phyloP scores from a whole-genome alignment of 169 alveolate species.

The Sarcocystis neurona region DNA sequence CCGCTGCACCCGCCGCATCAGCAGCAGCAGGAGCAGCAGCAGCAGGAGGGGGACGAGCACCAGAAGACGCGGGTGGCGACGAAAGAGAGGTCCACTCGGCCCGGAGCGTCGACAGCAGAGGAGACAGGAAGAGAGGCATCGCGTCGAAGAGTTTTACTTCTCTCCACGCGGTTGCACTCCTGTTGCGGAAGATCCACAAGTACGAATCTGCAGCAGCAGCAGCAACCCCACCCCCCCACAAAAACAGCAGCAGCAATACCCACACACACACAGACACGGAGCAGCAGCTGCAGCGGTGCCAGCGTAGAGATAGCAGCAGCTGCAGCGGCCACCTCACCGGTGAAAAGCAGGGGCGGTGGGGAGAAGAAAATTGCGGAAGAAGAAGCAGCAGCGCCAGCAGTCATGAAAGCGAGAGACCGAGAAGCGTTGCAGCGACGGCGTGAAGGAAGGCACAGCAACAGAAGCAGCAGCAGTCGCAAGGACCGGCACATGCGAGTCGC shows the following conservation, averaged over 20 bases:
- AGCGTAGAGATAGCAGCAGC: too few species aligned
- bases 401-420: not conserved
- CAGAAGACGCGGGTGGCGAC: not conserved
- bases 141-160: not conserved
- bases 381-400: not conserved
- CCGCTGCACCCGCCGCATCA: too few species aligned
- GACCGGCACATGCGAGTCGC: too few species aligned
- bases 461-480: too few species aligned
- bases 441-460: too few species aligned
- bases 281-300: not conserved
- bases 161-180: not conserved
- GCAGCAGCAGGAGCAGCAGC: too few species aligned
- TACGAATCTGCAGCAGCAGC: slow-evolving; percentile 16
- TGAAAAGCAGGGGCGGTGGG: not conserved
- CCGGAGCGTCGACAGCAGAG: not conserved
- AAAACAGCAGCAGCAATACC: not conserved
- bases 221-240: not conserved
- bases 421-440: too few species aligned
- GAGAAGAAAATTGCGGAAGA: not conserved
- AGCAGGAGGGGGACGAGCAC: too few species aligned
- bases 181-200: not conserved
- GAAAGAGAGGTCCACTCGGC: not conserved
- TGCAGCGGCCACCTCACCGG: too few species aligned
- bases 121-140: not conserved
- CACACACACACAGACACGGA: not conserved